These are phyloP conservation scores for Ambrosiella beaveri DNA, from an alignment of 2,329 filamentous ascomycete species.

Conservation along the genomic window DNA sequence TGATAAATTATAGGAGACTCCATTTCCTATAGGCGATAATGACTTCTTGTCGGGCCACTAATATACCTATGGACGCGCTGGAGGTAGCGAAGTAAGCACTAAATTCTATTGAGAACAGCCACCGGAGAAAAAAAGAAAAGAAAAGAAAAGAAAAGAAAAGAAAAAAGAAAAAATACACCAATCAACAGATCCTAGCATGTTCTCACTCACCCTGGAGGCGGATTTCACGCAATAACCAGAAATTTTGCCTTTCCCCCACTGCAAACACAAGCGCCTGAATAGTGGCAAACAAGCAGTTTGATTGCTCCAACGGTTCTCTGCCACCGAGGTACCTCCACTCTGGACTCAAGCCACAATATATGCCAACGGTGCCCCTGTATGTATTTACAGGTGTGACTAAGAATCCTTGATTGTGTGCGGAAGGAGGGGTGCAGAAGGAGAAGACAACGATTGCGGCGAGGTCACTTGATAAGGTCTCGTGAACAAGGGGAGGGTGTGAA, in stretches of 20 bases:
- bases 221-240: background rate
- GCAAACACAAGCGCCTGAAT: background rate
- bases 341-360: background rate
- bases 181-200: no score
- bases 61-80: no score
- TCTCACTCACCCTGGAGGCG: background rate
- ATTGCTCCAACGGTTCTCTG: background rate
- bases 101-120: background rate
- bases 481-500: background rate
- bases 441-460: background rate
- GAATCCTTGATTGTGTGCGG: background rate
- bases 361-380: background rate
- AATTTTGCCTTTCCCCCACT: background rate
- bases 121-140: no score
- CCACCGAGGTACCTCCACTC: background rate
- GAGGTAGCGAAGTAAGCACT: background rate
- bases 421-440: background rate
- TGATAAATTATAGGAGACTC: no score
- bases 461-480: slow-evolving; percentile 5
- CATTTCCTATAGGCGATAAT: no score
- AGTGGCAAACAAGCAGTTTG: no score
- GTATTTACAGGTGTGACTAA: background rate
- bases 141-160: no score
- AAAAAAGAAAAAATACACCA: no score
- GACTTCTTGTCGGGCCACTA: no score